Evolutionary conservation across 1,139 yeast genomes (phyloP), one percentile per base, ranked within the genome.

Genomic region (Candida glucosophila): DNA sequence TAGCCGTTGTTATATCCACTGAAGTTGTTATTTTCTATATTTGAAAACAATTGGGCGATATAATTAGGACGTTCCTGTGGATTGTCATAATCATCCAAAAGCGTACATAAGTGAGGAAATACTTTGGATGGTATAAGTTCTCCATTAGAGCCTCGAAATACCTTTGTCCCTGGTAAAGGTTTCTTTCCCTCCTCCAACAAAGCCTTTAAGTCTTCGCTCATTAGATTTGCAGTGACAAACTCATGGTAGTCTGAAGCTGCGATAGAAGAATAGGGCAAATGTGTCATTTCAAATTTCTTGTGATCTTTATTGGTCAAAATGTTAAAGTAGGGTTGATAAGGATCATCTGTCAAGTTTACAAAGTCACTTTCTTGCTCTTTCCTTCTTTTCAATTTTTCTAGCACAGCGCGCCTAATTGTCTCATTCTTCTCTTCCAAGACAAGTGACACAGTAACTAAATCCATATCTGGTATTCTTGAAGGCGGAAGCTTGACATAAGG

Each of bases 401-500:
- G 71, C 25, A 90, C 95, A 8, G 85, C 92, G 29, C 77, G 70
- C 37, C 76, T 76, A 36, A 88, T 78, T 11, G 86, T 79, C 29
- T 69, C 76, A 37, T 85, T 80, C 55, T 86, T 85, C 35, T 78
- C 92, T 29, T 71, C 65, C 32, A 82, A 58, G 14, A 85, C 77
- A 28, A 74, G 68, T 27, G 83, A 83, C 14, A 88, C 88, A 5
- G 95, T 82, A 19, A 81, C 77, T 39, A 88, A 64, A 28, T 85
- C 94, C 70, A 88, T 70, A 52, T 88, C 96, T 8, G 97, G 96
- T 40, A 88, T 81, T 55, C 86, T 83, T 3, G 95, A 80, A 15
- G 92, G 80, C 7, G 95, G 93, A 22, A 85, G 56, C 39, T 82
- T 80, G 42, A 83, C 93, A 55, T 83, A 82, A 6, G 93, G 88